Evolutionary conservation across 1,284 basidiomycete species (phyloP).

Genomic region (Tilletia setariae): DNA sequence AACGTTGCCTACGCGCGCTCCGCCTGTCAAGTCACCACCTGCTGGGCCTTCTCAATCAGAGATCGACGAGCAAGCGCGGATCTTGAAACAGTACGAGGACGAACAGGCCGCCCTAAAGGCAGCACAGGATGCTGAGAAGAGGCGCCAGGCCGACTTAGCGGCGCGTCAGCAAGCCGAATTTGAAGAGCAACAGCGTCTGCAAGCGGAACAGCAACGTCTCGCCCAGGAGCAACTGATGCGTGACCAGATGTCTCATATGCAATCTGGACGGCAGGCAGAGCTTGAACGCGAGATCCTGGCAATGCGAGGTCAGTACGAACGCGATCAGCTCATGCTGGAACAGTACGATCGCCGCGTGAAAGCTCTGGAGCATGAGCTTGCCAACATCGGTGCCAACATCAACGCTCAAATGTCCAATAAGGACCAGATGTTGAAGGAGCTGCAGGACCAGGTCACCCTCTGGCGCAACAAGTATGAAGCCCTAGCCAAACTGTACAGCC

Average conservation of each 20-base stretch:
- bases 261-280: conserved; percentile 64
- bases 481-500: conserved; percentile 95
- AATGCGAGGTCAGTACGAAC: conserved; percentile 95
- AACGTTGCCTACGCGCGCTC: conserved; percentile 13
- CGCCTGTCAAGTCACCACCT: conserved; percentile 31
- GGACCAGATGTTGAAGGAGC: conserved; percentile 90
- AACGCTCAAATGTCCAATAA: conserved; percentile 84
- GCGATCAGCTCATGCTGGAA: conserved; percentile 95
- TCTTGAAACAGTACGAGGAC: conserved; percentile 95
- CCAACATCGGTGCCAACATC: conserved; percentile 73
- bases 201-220: conserved; percentile 80
- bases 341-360: conserved; percentile 97
- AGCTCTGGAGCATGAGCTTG: conserved; percentile 87
- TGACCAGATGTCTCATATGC: conserved; percentile 69
- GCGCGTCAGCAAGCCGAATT: conserved; percentile 82
- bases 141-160: conserved; percentile 71
- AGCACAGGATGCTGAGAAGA: conserved; percentile 78
- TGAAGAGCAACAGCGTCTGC: conserved; percentile 80
- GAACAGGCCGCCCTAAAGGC: conserved; percentile 80
- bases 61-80: conserved; percentile 85
- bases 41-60: conserved; percentile 58
- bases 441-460: conserved; percentile 91
- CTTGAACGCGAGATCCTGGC: conserved; percentile 85
- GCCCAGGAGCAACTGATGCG: conserved; percentile 80
- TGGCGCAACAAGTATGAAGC: conserved; percentile 99